These are phyloP conservation scores for Isabelozyma heimii DNA, from an alignment of 805 yeast species.

Conservation along the genomic window DNA sequence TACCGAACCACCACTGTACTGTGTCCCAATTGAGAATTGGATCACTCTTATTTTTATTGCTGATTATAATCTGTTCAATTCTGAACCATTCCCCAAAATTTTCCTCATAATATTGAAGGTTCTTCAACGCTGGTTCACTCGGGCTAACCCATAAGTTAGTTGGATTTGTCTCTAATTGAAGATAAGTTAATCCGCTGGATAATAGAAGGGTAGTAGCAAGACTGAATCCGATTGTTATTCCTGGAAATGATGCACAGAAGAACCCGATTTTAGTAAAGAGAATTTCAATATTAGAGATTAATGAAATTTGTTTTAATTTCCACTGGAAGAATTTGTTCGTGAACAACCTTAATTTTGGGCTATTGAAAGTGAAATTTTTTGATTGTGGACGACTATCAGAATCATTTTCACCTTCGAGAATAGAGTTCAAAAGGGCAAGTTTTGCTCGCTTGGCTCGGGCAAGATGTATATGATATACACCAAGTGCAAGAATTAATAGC, in stretches of 20 bases:
- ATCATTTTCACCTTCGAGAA: slow-evolving; percentile 10
- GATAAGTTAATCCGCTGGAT: slow-evolving; percentile 49
- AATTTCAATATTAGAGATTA: slow-evolving; percentile 13
- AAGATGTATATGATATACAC: slow-evolving; percentile 34
- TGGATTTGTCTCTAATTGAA: slow-evolving; percentile 74
- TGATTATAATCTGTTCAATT: slow-evolving; percentile 75
- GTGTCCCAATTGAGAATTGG: slow-evolving; percentile 66
- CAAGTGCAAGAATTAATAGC: slow-evolving; percentile 36
- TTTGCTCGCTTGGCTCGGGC: slow-evolving; percentile 11
- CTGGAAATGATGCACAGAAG: slow-evolving; percentile 63
- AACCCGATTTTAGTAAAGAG: slow-evolving; percentile 51
- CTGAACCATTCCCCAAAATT: slow-evolving; percentile 91
- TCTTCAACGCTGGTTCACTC: slow-evolving; percentile 61
- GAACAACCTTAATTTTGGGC: background rate
- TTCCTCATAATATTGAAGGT: slow-evolving; percentile 69
- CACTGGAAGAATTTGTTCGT: background rate
- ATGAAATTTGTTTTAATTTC: background rate
- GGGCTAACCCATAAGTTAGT: slow-evolving; percentile 89
- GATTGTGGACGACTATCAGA: slow-evolving; percentile 10
- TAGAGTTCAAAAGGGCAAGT: background rate
- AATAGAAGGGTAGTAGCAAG: slow-evolving; percentile 39
- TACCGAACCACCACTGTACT: slow-evolving; percentile 85
- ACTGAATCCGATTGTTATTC: slow-evolving; percentile 17
- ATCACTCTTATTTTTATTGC: slow-evolving; percentile 51
- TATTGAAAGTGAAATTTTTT: background rate